Evolutionary conservation across 257 asterid species (phyloP).

Genomic region (Primulina tabacum): DNA sequence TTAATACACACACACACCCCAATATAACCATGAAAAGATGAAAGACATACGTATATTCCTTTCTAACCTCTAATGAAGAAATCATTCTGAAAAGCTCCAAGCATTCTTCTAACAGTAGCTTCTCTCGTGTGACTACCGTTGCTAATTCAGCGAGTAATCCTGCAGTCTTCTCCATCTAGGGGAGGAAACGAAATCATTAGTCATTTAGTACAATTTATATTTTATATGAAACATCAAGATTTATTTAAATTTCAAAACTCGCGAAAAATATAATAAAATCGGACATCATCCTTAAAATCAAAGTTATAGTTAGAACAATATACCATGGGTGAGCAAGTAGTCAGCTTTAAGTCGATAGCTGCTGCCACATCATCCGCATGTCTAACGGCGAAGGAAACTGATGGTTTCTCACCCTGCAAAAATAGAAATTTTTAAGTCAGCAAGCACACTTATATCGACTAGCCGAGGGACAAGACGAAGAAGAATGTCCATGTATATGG

Average conservation of each 20-base stretch:
- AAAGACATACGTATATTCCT: neutral
- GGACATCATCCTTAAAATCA: neutral
- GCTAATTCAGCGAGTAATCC: slow-evolving; percentile 49
- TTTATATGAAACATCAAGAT: neutral
- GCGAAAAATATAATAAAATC: neutral
- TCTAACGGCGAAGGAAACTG: slow-evolving; percentile 37
- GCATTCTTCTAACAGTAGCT: slow-evolving; percentile 68
- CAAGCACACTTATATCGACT: no score
- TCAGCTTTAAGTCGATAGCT: slow-evolving; percentile 37
- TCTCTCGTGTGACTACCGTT: slow-evolving; percentile 61
- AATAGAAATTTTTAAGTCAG: no score
- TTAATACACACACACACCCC: no score
- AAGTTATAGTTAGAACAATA: neutral
- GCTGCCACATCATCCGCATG: slow-evolving; percentile 61
- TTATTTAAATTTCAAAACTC: neutral
- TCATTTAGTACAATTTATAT: neutral
- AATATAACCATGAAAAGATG: no score
- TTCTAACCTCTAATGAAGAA: slow-evolving; percentile 59
- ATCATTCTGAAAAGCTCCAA: slow-evolving; percentile 59
- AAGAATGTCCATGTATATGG: no score
- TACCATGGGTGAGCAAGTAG: slow-evolving; percentile 49
- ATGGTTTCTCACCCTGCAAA: slow-evolving; percentile 51
- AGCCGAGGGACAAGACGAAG: no score
- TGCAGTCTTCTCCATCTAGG: slow-evolving; percentile 44
- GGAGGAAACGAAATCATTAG: neutral